Evolutionary conservation across 768 basidiomycete species (phyloP), one percentile per base, ranked within the genome.

Genomic region (Suillus occidentalis): DNA sequence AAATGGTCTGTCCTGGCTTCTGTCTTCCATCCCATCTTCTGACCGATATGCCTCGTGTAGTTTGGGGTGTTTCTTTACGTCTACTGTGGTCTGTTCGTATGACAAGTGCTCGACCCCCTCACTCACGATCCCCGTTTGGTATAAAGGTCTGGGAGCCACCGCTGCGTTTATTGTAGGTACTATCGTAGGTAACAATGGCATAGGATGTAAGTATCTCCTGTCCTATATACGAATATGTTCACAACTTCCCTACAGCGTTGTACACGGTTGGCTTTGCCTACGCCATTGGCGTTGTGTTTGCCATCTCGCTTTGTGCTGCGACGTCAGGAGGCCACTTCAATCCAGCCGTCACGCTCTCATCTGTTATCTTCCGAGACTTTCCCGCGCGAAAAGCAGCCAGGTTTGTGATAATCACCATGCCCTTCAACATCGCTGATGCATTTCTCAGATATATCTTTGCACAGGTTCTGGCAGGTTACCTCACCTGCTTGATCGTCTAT

Each of bases 261-360:
- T 72, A 85, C 6, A 87, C 87, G 42, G 76, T 89, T 22, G 89
- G 87, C 34, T 69, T 85, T 39, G 84, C 80, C 0, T 90, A 89
- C 73, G 80, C 82, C 5, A 75, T 83, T 42, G 89, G 89, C 31
- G 87, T 89, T 66, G 67, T 87, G 16, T 80, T 89, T 58, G 89
- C 89, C 1, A 71, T 90, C 60, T 72, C 75, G 10, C 74, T 87
- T 34, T 87, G 84, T 60, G 76, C 75, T 6, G 72, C 82, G 20
- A 82, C 87, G 1, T 89, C 87, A 14, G 86, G 85, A 13, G 84
- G 87, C 25, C 89, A 90, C 69, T 86, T 90, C 72, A 87, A 81
- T 62, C 92, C 91, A 2, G 82, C 84, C 57, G 80, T 90, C 25
- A 87, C 88, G 4, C 76, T 89, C 56, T 74, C 82, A 9, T 75